A percentile compares a stretch with the other conserved stretches of the same genome.
Conservation (phyloP, 2,329 filamentous ascomycete genomes). For the Colletotrichum tanaceti region DNA sequence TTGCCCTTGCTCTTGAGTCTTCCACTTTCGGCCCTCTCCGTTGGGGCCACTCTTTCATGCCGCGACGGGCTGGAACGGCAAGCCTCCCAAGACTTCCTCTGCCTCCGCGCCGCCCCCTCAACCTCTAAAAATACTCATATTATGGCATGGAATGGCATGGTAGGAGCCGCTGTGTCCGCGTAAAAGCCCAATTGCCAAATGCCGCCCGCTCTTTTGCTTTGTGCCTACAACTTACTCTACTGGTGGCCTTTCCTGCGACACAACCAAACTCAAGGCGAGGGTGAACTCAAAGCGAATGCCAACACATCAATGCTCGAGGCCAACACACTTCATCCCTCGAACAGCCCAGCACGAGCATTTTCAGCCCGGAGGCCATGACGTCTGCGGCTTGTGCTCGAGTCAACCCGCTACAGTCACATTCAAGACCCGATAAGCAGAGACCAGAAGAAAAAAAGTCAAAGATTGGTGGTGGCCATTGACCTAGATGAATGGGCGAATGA, state of each 20-base stretch:
- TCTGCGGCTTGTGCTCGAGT: constrained; percentile 18
- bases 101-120: neutral
- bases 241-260: neutral
- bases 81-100: neutral
- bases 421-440: neutral
- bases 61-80: constrained; percentile 3
- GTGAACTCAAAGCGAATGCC: neutral
- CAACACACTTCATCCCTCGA: neutral
- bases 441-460: neutral
- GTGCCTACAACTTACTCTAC: neutral
- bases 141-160: constrained; percentile 7
- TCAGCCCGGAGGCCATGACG: constrained; percentile 18
- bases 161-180: constrained; percentile 15
- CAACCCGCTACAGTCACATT: neutral
- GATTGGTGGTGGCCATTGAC: neutral
- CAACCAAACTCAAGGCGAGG: neutral
- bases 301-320: neutral
- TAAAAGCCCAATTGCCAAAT: neutral
- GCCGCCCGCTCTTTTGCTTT: constrained; percentile 2
- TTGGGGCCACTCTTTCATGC: constrained; percentile 3
- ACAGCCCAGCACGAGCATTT: neutral
- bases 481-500: neutral
- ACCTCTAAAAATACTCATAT: constrained; percentile 7
- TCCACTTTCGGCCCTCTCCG: constrained; percentile 1
- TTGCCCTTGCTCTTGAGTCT: neutral